Conservation (phyloP, 176 grass and related monocot genomes). For the Leersia perrieri region DNA sequence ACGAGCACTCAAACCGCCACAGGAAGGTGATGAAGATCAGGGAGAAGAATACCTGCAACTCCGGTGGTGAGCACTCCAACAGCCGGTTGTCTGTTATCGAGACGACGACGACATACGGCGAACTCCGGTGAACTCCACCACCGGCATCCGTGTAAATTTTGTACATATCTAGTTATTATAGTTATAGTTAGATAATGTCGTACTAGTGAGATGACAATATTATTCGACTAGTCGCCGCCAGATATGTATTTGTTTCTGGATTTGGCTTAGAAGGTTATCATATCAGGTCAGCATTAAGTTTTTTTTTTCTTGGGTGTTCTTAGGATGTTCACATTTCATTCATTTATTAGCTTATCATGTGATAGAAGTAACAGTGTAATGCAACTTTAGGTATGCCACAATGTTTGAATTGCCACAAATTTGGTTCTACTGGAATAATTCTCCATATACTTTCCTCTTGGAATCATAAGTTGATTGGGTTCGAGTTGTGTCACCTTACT, state of each 20-base stretch:
- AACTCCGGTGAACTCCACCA: neutral
- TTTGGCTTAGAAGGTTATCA: neutral
- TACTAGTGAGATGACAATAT: neutral
- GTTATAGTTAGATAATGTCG: constrained; percentile 4
- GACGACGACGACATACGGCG: neutral
- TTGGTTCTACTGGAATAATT: neutral
- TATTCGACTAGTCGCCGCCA: neutral
- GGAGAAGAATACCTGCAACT: neutral
- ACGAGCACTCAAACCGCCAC: constrained; percentile 51
- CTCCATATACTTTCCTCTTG: neutral
- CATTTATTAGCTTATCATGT: neutral
- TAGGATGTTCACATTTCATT: neutral
- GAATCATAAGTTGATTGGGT: neutral
- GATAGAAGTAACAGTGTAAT: neutral
- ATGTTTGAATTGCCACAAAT: neutral
- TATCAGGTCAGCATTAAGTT: neutral
- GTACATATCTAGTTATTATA: constrained; percentile 4
- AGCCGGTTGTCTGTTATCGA: too few species aligned
- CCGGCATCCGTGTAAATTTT: constrained; percentile 13
- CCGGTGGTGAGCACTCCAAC: too few species aligned
- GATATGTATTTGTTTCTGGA: neutral
- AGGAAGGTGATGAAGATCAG: constrained; percentile 33
- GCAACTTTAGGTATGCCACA: neutral
- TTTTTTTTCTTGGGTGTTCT: neutral
- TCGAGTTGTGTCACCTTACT: neutral